Evolutionary conservation across 2,329 filamentous ascomycete genomes (phyloP).

Genomic region (Stagonosporopsis rhizophila): DNA sequence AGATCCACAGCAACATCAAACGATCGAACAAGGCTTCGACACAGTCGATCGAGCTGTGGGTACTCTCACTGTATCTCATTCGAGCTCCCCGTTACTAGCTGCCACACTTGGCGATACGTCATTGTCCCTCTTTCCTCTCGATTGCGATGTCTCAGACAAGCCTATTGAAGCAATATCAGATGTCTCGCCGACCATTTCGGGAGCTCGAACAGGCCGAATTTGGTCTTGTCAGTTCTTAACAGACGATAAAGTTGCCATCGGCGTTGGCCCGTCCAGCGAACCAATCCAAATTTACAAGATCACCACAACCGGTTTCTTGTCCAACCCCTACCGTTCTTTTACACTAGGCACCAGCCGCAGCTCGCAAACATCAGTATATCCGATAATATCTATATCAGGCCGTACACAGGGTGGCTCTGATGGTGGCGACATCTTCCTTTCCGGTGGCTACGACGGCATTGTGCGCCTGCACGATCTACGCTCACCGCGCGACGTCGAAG

Average conservation of each 20-base stretch:
- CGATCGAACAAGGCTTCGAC: conserved; percentile 41
- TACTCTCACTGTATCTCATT: conserved; percentile 56
- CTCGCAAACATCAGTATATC: conserved; percentile 51
- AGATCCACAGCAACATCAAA: conserved; percentile 21
- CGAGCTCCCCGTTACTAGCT: conserved; percentile 56
- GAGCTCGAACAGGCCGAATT: conserved; percentile 34
- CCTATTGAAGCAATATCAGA: conserved; percentile 24
- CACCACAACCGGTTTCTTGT: conserved; percentile 52
- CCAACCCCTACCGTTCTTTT: conserved; percentile 51
- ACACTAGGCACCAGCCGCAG: conserved; percentile 35
- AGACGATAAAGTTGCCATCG: conserved; percentile 59
- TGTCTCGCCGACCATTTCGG: conserved; percentile 24
- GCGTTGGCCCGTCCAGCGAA: conserved; percentile 53
- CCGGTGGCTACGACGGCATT: conserved; percentile 66
- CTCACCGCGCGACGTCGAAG: conserved; percentile 56
- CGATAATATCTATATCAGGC: conserved; percentile 52
- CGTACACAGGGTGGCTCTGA: conserved; percentile 40
- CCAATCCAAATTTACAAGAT: conserved; percentile 60
- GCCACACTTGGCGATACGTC: conserved; percentile 57
- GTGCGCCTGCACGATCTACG: conserved; percentile 67
- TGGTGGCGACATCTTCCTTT: conserved; percentile 62
- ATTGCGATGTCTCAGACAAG: conserved; percentile 37
- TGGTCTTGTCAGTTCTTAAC: conserved; percentile 64
- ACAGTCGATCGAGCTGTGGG: conserved; percentile 56
- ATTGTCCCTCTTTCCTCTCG: conserved; percentile 55